Evolutionary conservation across 768 basidiomycete genomes (phyloP).

Genomic region (Tulasnella sp.): DNA sequence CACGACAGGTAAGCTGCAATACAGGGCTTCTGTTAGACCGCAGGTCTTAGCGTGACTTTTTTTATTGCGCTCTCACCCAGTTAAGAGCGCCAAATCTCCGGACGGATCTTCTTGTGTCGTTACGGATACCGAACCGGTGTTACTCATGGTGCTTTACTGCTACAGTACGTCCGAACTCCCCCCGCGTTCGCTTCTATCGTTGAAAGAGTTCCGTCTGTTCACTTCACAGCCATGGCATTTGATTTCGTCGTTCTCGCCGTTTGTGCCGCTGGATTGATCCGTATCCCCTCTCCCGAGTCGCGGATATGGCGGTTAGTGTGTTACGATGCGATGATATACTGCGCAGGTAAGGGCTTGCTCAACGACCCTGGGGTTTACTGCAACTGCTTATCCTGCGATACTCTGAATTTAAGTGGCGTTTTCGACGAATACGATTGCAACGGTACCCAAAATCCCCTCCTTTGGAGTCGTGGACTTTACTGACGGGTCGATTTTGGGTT

Average conservation of each 20-base stretch:
- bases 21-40: too few species aligned
- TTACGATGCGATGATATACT: conserved; percentile 70
- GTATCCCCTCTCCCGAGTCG: conserved; percentile 52
- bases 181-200: background rate
- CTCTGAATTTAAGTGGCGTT: background rate
- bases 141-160: conserved; percentile 70
- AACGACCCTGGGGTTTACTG: too few species aligned
- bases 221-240: conserved; percentile 59
- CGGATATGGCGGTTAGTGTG: conserved; percentile 68
- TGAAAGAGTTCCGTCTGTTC: too few species aligned
- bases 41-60: background rate
- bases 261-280: conserved; percentile 63
- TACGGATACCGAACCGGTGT: conserved; percentile 45
- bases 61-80: background rate
- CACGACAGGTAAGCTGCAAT: background rate
- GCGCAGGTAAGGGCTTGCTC: conserved; percentile 51
- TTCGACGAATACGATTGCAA: background rate
- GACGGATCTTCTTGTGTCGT: conserved; percentile 33
- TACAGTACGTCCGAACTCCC: conserved; percentile 46
- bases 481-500: background rate
- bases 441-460: background rate
- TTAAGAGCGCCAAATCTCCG: conserved; percentile 14
- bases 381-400: background rate
- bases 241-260: conserved; percentile 66
- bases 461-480: background rate